phyloP scores from a whole-genome alignment of 1,284 basidiomycete species.

The Phellinidium pouzarii region DNA sequence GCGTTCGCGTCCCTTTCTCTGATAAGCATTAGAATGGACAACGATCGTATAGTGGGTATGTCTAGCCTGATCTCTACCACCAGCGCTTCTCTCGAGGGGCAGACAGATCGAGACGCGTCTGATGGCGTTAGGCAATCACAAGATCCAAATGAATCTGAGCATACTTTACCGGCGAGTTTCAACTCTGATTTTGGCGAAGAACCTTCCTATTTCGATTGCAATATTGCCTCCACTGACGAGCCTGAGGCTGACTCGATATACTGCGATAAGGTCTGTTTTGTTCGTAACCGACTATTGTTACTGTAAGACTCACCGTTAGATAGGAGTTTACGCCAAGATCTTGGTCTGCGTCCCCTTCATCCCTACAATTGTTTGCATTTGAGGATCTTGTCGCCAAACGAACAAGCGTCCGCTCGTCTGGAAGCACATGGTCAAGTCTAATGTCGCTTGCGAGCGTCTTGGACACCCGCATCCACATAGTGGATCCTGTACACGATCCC shows the following conservation, averaged over 20 bases:
- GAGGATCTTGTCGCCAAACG: constrained; percentile 2
- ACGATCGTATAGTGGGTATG: background rate
- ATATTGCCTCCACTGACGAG: background rate
- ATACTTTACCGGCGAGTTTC: background rate
- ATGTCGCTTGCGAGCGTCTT: constrained; percentile 18
- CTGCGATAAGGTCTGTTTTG: constrained; percentile 4
- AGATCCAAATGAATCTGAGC: background rate
- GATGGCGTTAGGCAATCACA: background rate
- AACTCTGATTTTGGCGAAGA: constrained; percentile 3
- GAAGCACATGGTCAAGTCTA: constrained; percentile 4
- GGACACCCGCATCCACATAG: constrained; percentile 5
- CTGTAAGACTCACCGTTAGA: constrained; percentile 1
- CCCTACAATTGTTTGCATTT: background rate
- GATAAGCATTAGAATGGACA: background rate
- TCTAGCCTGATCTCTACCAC: background rate
- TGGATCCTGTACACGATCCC: background rate
- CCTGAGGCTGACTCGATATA: background rate
- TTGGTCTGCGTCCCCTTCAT: constrained; percentile 1
- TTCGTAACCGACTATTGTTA: background rate
- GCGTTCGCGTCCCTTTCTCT: constrained; percentile 5
- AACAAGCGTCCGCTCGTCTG: constrained; percentile 3
- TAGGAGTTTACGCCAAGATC: constrained; percentile 1
- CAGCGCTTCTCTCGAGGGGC: background rate
- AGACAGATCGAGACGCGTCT: background rate
- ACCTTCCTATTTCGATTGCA: background rate